A percentile compares a stretch with the other conserved stretches of the same genome.
Evolutionary conservation across 257 asterid species (phyloP).

Genomic region (Lantana camara): DNA sequence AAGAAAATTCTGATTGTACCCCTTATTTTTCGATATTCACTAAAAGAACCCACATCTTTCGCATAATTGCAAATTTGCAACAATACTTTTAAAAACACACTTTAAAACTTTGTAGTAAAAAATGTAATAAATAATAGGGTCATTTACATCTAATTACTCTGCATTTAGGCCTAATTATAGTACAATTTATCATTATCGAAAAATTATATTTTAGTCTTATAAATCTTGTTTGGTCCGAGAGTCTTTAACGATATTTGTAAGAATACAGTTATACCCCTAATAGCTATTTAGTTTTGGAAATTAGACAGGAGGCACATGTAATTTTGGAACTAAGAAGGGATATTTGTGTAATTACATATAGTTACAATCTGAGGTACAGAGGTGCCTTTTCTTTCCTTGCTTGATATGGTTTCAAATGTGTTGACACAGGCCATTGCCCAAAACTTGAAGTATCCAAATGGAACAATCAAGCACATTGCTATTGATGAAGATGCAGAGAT

Average conservation of each 20-base stretch:
- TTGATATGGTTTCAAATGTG: background rate
- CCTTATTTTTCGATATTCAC: slow-evolving; percentile 9
- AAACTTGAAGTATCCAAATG: slow-evolving; percentile 72
- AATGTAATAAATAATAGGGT: background rate
- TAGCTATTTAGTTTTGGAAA: background rate
- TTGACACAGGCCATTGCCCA: slow-evolving; percentile 65
- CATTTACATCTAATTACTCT: too few species aligned
- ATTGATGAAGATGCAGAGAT: slow-evolving; percentile 46
- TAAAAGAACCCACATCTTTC: slow-evolving; percentile 27
- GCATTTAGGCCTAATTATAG: too few species aligned
- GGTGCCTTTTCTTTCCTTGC: too few species aligned
- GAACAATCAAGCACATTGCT: slow-evolving; percentile 59
- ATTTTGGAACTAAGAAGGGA: too few species aligned
- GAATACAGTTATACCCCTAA: too few species aligned
- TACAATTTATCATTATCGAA: too few species aligned
- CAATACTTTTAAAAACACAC: background rate
- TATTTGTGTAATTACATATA: too few species aligned
- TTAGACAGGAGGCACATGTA: background rate
- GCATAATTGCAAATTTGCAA: slow-evolving; percentile 1
- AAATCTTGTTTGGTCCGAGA: too few species aligned
- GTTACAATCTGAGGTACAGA: too few species aligned
- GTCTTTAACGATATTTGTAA: too few species aligned
- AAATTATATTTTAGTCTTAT: too few species aligned
- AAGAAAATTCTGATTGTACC: slow-evolving; percentile 19
- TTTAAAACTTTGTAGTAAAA: background rate